Evolutionary conservation across 352 stramenopile genomes (phyloP), one percentile per base, ranked within the genome.

Genomic region (Globisporangium middletonii): DNA sequence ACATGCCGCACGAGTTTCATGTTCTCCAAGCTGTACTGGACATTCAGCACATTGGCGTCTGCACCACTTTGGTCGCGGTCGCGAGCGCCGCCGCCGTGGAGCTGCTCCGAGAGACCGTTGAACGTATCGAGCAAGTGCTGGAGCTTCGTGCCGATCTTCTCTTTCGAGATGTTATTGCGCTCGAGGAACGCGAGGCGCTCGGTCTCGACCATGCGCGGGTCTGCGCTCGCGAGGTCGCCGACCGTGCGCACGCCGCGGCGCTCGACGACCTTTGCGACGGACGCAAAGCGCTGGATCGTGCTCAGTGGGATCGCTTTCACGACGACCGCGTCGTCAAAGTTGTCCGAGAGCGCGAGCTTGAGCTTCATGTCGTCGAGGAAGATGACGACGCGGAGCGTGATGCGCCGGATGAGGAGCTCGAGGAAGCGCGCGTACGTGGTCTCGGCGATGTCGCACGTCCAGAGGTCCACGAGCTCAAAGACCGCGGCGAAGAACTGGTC

Each of bases 391-490:
- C 80, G 79, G 23, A 85, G 62, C 0, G 80, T 89, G 52, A 93
- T 89, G 18, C 80, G 75, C 4, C 69, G 66, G 19, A 69, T 63
- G n/a, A 92, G 71, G 12, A 90, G 60, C 50, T 89, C 67, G 11
- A 90, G 53, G 42, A 90, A 92, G 16, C 75, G 68, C 33, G 69
- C 66, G 60, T 92, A 92, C 11, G 79, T 90, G 16, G 26, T 26
- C 53, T 92, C 78, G 42, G 85, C 53, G 13, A 88, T 73, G 60
- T 92, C 83, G 65, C 83, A 92, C 1, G 83, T 92, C 83, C 83
- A 92, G 9, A 92, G 58, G 44, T 92, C 79, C 5, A 92, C 83
- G 26, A 92, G 67, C 55, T 92, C 83, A 45, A 92, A 92, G 1
- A 92, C 35, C 0, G 83, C 77, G 0, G 71, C 57, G 60, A 78